Evolutionary conservation across 371 early-diverging fungal species (phyloP).

Genomic region (Mucor velutinosus): DNA sequence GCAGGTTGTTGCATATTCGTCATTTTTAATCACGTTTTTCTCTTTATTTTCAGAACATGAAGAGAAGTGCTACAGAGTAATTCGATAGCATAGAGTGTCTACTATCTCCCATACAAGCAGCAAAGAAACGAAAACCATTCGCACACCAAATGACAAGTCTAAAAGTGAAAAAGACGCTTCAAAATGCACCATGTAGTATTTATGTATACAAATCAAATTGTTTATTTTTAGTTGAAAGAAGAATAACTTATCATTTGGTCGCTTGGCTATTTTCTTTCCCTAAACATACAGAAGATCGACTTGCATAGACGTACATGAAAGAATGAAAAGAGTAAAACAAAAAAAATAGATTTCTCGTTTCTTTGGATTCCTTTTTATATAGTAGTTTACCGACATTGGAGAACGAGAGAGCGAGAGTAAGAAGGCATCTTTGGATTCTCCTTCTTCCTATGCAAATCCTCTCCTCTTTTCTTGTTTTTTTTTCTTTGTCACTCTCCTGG

Average conservation of each 20-base stretch:
- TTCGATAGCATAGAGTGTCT: neutral
- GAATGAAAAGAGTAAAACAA: neutral
- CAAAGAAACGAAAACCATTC: neutral
- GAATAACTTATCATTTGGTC: neutral
- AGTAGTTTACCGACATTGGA: neutral
- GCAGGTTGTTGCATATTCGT: slow-evolving; percentile 27
- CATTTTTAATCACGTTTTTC: slow-evolving; percentile 33
- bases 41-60: neutral
- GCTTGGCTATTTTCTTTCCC: neutral
- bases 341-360: neutral
- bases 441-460: neutral
- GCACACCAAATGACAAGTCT: neutral
- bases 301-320: slow-evolving; percentile 4
- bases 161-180: neutral
- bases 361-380: neutral
- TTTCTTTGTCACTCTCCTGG: neutral
- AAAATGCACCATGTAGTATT: slow-evolving; percentile 1
- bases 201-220: slow-evolving; percentile 6
- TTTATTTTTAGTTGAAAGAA: slow-evolving; percentile 4
- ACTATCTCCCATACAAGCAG: neutral
- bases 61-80: neutral
- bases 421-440: neutral
- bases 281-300: slow-evolving; percentile 8
- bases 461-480: neutral
- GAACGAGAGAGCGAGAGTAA: neutral